Percentiles rank a stretch among this genome's conserved stretches.
phyloP scores from a whole-genome alignment of 2,329 filamentous ascomycete genomes.

The Magnaporthales sp. region DNA sequence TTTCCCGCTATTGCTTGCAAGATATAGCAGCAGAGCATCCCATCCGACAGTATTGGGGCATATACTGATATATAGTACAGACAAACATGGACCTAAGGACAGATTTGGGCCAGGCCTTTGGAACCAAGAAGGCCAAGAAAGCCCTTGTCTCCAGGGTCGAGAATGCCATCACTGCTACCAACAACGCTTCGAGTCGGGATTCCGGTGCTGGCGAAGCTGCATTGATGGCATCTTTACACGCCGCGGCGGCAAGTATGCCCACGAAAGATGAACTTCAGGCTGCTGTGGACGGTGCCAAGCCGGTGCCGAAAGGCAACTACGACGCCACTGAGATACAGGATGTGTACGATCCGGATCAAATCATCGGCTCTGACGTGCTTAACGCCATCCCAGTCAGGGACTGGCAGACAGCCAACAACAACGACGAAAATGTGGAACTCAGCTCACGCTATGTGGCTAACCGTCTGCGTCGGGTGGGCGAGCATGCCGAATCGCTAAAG shows the following conservation, averaged over 20 bases:
- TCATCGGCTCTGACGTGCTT: slow-evolving; percentile 62
- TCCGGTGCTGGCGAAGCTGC: slow-evolving; percentile 45
- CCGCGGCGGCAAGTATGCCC: slow-evolving; percentile 44
- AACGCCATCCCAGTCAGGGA: slow-evolving; percentile 60
- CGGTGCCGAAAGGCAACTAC: slow-evolving; percentile 62
- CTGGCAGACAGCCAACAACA: slow-evolving; percentile 61
- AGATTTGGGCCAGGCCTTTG: slow-evolving; percentile 68
- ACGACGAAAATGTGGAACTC: slow-evolving; percentile 46
- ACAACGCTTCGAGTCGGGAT: slow-evolving; percentile 28
- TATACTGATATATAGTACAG: slow-evolving; percentile 23
- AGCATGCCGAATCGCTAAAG: slow-evolving; percentile 42
- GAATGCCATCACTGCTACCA: slow-evolving; percentile 55
- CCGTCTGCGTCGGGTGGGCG: slow-evolving; percentile 45
- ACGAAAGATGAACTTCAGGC: slow-evolving; percentile 31
- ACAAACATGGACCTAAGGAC: slow-evolving; percentile 53
- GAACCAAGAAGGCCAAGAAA: slow-evolving; percentile 80
- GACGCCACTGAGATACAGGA: slow-evolving; percentile 59
- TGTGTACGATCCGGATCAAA: slow-evolving; percentile 58
- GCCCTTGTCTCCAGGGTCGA: slow-evolving; percentile 59
- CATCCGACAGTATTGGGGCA: neutral
- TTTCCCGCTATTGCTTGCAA: neutral
- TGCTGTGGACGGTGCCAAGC: slow-evolving; percentile 58
- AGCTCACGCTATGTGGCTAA: slow-evolving; percentile 56
- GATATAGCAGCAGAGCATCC: neutral
- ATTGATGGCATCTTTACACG: slow-evolving; percentile 55